Evolutionary conservation across 2,329 filamentous ascomycete genomes (phyloP).

Genomic region (Sarocladium strictum): DNA sequence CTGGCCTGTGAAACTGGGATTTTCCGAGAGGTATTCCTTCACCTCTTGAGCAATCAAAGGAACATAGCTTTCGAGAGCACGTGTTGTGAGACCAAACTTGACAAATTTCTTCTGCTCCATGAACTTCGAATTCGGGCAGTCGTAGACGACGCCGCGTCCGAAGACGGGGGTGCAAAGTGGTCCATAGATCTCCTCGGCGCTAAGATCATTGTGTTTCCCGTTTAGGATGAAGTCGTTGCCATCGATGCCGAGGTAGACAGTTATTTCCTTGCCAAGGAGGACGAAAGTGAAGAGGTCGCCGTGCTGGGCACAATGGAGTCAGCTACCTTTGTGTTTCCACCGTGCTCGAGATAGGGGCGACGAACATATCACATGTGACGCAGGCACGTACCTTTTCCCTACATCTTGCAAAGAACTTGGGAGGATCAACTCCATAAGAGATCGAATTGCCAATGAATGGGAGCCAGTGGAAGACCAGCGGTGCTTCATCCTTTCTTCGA

Average conservation of each 20-base stretch:
- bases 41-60: slow-evolving; percentile 66
- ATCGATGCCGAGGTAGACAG: slow-evolving; percentile 40
- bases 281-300: slow-evolving; percentile 50
- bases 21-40: slow-evolving; percentile 53
- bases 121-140: slow-evolving; percentile 76
- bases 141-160: slow-evolving; percentile 74
- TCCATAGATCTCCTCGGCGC: slow-evolving; percentile 48
- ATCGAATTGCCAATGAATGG: slow-evolving; percentile 65
- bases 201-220: slow-evolving; percentile 45
- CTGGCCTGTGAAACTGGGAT: slow-evolving; percentile 50
- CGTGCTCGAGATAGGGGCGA: neutral
- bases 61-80: slow-evolving; percentile 61
- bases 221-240: slow-evolving; percentile 54
- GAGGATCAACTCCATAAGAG: slow-evolving; percentile 66
- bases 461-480: slow-evolving; percentile 54
- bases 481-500: slow-evolving; percentile 39
- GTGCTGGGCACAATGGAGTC: slow-evolving; percentile 26
- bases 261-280: slow-evolving; percentile 44
- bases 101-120: slow-evolving; percentile 89
- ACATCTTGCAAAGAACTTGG: slow-evolving; percentile 58
- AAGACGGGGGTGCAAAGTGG: slow-evolving; percentile 54
- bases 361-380: no score
- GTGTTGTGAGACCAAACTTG: slow-evolving; percentile 63
- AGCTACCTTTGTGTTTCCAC: neutral
- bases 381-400: slow-evolving; percentile 55